Evolutionary conservation across 2,329 filamentous ascomycete species (phyloP).

Genomic region (Clonostachys sp.): DNA sequence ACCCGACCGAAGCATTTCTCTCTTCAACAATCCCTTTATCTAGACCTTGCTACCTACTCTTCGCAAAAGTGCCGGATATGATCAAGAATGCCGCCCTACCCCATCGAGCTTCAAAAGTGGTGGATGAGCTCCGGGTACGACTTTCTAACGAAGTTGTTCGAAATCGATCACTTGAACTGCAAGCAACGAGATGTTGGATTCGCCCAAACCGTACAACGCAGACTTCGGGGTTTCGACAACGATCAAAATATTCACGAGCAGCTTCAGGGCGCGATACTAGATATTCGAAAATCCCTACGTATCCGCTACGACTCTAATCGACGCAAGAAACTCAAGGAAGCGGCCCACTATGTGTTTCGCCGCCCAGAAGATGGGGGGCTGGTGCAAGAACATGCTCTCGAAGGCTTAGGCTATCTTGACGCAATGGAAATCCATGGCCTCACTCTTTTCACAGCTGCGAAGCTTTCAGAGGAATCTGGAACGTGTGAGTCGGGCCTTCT

Average conservation of each 20-base stretch:
- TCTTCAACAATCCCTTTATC: too few species aligned
- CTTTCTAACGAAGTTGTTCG: conserved; percentile 16
- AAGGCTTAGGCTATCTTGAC: conserved; percentile 23
- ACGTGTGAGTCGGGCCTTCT: conserved; percentile 5
- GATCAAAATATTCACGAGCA: conserved; percentile 9
- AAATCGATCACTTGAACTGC: conserved; percentile 6
- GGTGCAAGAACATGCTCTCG: conserved; percentile 13
- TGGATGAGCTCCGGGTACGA: conserved; percentile 20
- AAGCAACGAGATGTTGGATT: conserved; percentile 22
- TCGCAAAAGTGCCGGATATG: not conserved
- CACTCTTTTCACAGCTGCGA: conserved; percentile 14
- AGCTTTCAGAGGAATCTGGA: conserved; percentile 6
- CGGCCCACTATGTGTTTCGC: conserved; percentile 16
- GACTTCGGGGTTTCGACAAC: conserved; percentile 23
- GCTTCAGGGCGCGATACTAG: conserved; percentile 11
- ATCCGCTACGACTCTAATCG: conserved; percentile 15
- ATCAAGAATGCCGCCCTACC: conserved; percentile 18
- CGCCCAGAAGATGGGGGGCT: conserved; percentile 17
- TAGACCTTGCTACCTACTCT: too few species aligned
- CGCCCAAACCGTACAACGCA: conserved; percentile 18
- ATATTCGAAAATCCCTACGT: conserved; percentile 6
- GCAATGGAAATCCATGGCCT: conserved; percentile 22
- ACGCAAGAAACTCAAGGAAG: conserved; percentile 16
- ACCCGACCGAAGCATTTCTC: too few species aligned
- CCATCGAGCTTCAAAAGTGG: conserved; percentile 23